phyloP scores from a whole-genome alignment of 2,329 filamentous ascomycete species.

The Dactylonectria estremocensis region DNA sequence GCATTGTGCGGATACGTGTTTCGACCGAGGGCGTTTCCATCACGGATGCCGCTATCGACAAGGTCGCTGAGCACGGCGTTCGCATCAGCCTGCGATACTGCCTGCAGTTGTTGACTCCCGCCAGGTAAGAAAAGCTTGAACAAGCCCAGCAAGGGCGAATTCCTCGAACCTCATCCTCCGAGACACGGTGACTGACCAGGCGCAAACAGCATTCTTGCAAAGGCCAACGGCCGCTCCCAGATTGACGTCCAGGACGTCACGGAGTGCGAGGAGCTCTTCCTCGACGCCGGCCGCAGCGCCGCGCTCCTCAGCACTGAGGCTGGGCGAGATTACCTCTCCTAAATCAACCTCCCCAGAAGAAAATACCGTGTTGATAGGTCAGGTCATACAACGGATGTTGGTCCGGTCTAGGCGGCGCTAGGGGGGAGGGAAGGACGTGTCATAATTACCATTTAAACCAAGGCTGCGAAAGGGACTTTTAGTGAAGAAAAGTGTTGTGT shows the following conservation, averaged over 20 bases:
- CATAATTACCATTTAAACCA: constrained; percentile 47
- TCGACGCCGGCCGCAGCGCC: constrained; percentile 86
- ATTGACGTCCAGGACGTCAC: constrained; percentile 84
- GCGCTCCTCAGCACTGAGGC: constrained; percentile 75
- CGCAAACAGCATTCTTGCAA: constrained; percentile 82
- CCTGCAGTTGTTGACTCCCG: constrained; percentile 89
- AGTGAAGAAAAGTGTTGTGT: constrained; percentile 42
- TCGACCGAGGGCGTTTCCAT: constrained; percentile 86
- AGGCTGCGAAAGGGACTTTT: constrained; percentile 35
- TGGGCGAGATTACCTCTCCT: constrained; percentile 76
- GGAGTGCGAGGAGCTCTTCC: constrained; percentile 88
- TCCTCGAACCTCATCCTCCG: constrained; percentile 37
- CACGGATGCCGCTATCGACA: constrained; percentile 86
- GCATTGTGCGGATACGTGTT: constrained; percentile 88
- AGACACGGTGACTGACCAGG: constrained; percentile 54
- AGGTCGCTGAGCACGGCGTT: constrained; percentile 88
- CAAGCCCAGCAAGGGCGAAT: constrained; percentile 38
- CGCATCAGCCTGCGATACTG: constrained; percentile 94
- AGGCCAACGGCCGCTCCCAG: constrained; percentile 83
- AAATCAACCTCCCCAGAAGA: constrained; percentile 43
- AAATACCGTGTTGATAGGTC: constrained; percentile 5
- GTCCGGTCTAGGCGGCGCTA: constrained; percentile 40
- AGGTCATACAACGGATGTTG: constrained; percentile 22
- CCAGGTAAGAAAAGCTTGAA: constrained; percentile 67
- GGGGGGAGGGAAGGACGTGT: constrained; percentile 43